Evolutionary conservation across 2,329 filamentous ascomycete genomes (phyloP), one percentile per base, ranked within the genome.

Genomic region (Penicillium aurantiogriseum): DNA sequence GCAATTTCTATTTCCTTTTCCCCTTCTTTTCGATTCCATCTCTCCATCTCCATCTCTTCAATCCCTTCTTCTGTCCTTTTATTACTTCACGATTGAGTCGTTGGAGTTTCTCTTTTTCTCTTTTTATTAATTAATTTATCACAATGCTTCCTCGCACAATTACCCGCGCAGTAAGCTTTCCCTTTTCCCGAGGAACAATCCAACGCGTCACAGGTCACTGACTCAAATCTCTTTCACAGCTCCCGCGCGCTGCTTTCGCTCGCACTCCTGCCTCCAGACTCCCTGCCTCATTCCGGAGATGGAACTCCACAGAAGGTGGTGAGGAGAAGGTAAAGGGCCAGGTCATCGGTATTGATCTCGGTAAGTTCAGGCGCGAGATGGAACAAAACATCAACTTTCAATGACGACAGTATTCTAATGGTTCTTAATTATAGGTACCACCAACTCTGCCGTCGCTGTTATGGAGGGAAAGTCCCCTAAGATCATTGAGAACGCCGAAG

Each of bases 401-500:
- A 9, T 13, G 17, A 21, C 15, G 13, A 17, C 31, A 39, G 23
- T 9, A 23, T 39, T 31, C 63, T 71, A 64, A 73, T 51, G 31
- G 35, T 49, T 0, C 36, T 57, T 25, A 0, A 48, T 7, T 47
- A 48, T 57, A 88, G 86, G 86, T 75, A 97, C 93, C 75, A 97
- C 93, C 71, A 97, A 97, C 86, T 97, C 93, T 60, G 93, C 93
- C 56, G 93, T 97, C 61, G 93, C 92, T 72, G 83, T 97, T 66
- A 96, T 97, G 92, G 93, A 97, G 84, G 94, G 93, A 80, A 96
- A 96, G 84, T 80, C 85, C 56, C 91, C 93, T 70, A 91, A 88
- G 80, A 97, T 97, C 77, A 97, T 97, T 77, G 93, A 97, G 81
- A 97, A 97, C 85, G 83, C 92, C 29, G 93, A 97, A 84, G 92